phyloP scores from a whole-genome alignment of 139 green algal species.

The Micromonas commoda region DNA sequence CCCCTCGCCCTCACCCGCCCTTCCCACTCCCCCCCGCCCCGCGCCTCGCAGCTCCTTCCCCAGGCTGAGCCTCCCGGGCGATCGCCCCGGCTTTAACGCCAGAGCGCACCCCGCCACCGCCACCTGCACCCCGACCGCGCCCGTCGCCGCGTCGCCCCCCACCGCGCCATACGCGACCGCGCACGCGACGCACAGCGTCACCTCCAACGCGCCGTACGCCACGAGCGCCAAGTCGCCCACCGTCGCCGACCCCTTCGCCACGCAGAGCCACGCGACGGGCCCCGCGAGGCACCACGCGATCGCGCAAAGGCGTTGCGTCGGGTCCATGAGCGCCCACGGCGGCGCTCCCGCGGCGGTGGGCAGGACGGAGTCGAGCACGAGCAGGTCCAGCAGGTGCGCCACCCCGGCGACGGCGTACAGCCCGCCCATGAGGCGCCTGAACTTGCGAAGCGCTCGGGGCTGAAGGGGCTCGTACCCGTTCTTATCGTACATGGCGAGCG shows the following conservation, averaged over 20 bases:
- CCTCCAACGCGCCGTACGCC: background rate
- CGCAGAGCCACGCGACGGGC: background rate
- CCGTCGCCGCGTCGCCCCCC: background rate
- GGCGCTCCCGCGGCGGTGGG: background rate
- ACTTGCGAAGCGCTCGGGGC: background rate
- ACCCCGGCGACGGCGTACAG: background rate
- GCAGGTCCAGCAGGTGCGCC: background rate
- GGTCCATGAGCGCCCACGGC: background rate
- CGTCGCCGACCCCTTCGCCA: background rate
- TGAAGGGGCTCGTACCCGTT: background rate
- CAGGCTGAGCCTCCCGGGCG: background rate
- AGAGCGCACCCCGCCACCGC: background rate
- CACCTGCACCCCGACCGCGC: background rate
- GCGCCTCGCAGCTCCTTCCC: background rate
- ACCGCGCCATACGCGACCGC: background rate
- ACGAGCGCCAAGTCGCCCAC: background rate
- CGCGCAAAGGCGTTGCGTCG: background rate
- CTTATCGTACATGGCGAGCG: background rate
- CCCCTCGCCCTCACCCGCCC: too few species aligned
- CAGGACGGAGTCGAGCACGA: background rate
- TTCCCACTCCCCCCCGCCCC: too few species aligned
- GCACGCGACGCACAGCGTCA: background rate
- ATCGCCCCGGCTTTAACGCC: background rate
- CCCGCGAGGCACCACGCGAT: background rate
- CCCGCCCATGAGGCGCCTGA: background rate